phyloP scores from a whole-genome alignment of 495 filamentous ascomycete genomes.

The Penicillium lividum region DNA sequence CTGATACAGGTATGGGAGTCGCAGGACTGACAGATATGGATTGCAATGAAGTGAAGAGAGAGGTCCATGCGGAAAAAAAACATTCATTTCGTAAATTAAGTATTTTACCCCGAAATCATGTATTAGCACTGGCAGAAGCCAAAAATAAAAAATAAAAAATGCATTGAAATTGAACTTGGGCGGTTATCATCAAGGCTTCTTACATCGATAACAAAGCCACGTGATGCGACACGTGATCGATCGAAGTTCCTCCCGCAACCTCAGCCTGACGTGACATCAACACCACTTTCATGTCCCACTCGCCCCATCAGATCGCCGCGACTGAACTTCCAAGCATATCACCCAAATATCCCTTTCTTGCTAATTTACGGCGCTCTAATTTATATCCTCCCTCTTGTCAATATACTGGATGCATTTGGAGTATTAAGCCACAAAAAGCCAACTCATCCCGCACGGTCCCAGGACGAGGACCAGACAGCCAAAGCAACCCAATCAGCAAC shows the following conservation, averaged over 20 bases:
- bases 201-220: background rate
- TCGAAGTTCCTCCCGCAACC: slow-evolving; percentile 4
- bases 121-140: no score
- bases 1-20: background rate
- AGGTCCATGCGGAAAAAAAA: background rate
- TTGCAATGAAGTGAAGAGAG: background rate
- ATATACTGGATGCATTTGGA: background rate
- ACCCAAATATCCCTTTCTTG: background rate
- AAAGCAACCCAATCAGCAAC: background rate
- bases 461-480: slow-evolving; percentile 6
- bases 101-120: no score
- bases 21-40: background rate
- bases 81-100: background rate
- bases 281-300: slow-evolving; percentile 12
- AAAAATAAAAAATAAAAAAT: no score
- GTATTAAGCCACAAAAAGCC: slow-evolving; percentile 6
- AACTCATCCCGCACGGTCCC: slow-evolving; percentile 15
- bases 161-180: no score
- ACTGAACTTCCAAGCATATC: background rate
- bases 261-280: slow-evolving; percentile 21
- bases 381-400: background rate
- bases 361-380: background rate
- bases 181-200: no score
- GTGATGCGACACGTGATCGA: background rate
- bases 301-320: slow-evolving; percentile 1